These are phyloP conservation scores for Euphrasia arctica DNA, from an alignment of 305 asterid species.

Conservation along the genomic window DNA sequence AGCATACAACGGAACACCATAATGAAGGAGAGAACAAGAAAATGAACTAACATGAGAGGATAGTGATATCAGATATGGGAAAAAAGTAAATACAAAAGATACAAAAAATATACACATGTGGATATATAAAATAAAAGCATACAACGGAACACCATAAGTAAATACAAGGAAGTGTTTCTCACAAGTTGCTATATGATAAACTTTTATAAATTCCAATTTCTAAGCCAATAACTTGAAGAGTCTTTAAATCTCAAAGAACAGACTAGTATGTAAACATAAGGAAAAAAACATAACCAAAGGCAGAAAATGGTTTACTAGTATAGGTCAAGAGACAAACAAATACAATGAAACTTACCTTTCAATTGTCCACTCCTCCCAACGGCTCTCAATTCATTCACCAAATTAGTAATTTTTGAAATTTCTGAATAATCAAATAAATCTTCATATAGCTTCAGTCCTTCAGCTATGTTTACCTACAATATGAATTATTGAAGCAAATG, in stretches of 20 bases:
- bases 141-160: conserved; percentile 7
- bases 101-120: neutral
- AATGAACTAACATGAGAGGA: neutral
- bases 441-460: conserved; percentile 80
- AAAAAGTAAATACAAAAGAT: neutral
- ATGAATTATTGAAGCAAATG: conserved; percentile 26
- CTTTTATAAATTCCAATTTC: conserved; percentile 9
- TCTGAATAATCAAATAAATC: conserved; percentile 53
- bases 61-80: neutral
- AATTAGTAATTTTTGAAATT: conserved; percentile 49
- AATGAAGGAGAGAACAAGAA: neutral
- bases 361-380: conserved; percentile 81
- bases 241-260: conserved; percentile 5
- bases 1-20: conserved; percentile 3
- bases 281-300: neutral
- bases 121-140: neutral
- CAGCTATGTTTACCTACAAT: conserved; percentile 68
- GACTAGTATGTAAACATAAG: conserved; percentile 13
- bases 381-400: conserved; percentile 79
- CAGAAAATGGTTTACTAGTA: conserved; percentile 10
- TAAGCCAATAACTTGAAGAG: conserved; percentile 20
- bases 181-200: conserved; percentile 15
- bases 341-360: conserved; percentile 56
- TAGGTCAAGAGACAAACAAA: conserved; percentile 25
- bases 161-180: conserved; percentile 17